Conservation (phyloP, 2,329 filamentous ascomycete genomes). For the Leptographium lundbergii region DNA sequence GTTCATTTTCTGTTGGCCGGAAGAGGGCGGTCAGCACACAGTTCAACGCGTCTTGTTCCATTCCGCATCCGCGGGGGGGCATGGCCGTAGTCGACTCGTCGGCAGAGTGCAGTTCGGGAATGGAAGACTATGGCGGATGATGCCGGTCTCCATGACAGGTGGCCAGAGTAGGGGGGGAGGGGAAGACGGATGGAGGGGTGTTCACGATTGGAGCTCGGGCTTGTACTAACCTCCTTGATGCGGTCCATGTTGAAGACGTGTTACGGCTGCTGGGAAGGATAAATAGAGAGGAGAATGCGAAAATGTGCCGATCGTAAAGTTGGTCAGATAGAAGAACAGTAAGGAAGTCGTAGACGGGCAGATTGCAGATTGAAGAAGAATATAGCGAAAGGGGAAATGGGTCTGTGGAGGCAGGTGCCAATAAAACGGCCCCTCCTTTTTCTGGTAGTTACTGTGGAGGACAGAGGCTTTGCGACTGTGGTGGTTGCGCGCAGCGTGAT, state of each 20-base stretch:
- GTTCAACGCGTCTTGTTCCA: not conserved
- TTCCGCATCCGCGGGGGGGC: not conserved
- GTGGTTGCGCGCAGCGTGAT: slow-evolving; percentile 3
- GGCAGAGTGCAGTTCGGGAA: not conserved
- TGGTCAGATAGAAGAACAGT: not conserved
- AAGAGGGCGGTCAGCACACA: slow-evolving; percentile 3
- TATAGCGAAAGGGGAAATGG: not conserved
- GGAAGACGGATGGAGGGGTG: slow-evolving; percentile 1
- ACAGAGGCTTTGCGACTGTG: not conserved
- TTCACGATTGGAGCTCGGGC: not conserved
- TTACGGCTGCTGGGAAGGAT: not conserved
- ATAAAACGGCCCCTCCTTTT: slow-evolving; percentile 11
- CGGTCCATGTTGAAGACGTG: slow-evolving; percentile 51
- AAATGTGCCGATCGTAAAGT: not conserved
- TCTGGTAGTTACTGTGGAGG: not conserved
- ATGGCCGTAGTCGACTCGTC: too few species aligned
- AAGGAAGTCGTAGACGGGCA: not conserved
- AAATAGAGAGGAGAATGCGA: not conserved
- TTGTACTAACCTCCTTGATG: slow-evolving; percentile 68
- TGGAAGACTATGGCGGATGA: not conserved
- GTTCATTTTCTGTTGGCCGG: slow-evolving; percentile 67
- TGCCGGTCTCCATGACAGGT: not conserved
- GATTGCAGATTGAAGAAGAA: not conserved
- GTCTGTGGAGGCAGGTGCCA: slow-evolving; percentile 7
- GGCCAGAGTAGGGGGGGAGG: slow-evolving; percentile 1